Evolutionary conservation across 2,329 filamentous ascomycete genomes (phyloP), one percentile per base, ranked within the genome.

Genomic region (Aspergillus aculeatus): DNA sequence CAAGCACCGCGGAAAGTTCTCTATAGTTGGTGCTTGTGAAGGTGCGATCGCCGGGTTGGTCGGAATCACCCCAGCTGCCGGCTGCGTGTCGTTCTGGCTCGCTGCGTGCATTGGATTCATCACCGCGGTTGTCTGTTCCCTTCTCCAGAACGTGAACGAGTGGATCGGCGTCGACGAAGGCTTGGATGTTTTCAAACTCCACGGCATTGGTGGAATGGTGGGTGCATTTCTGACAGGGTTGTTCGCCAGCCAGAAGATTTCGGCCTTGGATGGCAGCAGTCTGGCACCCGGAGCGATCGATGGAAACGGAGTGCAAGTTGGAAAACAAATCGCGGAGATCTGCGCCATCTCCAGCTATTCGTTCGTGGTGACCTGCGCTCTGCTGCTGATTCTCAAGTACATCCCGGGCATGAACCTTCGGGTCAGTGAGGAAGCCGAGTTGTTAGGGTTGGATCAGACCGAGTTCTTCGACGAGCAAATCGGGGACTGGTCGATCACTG

Each of bases 131-230:
- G 74, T 82, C 24, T 85, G 83, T 69, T 77, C 81, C 9, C 68
- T 75, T 1, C 74, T 80, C 44, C 78, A 83, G 60, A 73, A 84
- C 61, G 65, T 85, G 60, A 83, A 85, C 66, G 75, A 81, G 26
- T 83, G 81, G 80, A 68, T 85, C 31, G 73, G 72, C 59, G 82
- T 85, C 60, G 84, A 86, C 64, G 84, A 86, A 62, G 82, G 83
- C 11, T 81, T 86, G 68, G 82, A 86, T 62, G 82, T 86, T 47
- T 86, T 86, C 77, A 85, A 84, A 68, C 78, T 85, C 12, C 83
- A 86, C 68, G 83, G 81, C 16, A 77, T 84, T 24, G 84, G 84
- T 47, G 84, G 84, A 23, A 84, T 85, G 74, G 74, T 82, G 44
- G 84, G 84, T 9, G 81, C 82, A 29, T 84, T 86, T 71, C 68